Base-by-base conservation (phyloP, 2,329 filamentous ascomycete genomes). In the Fusarium burgessii region DNA sequence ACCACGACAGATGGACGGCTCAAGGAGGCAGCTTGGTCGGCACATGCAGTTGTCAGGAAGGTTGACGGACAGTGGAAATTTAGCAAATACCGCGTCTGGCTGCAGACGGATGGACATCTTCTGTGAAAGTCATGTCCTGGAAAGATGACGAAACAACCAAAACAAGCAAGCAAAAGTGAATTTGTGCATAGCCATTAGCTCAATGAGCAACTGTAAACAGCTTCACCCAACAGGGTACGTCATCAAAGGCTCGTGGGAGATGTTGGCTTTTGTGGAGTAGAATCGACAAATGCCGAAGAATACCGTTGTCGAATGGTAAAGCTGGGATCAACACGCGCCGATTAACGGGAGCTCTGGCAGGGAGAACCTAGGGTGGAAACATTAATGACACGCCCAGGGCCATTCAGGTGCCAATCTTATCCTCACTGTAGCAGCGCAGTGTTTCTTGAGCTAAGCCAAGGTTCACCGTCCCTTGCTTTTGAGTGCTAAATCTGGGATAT, bases 11-110 rank as follows among this genome's bases (percentile, higher is more conserved):
- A 79, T 32, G 80, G 76, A 32, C 55, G 72, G 33, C 68, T 66
- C 41, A 62, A 72, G 17, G 65, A 73, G 25, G 70, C 77, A 52
- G 70, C 76, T 12, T 81, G 80, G 78, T 74, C 78, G 41, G 79
- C 70, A 36, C 78, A 81, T 52, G 78, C 70, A 13, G 74, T 77
- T 43, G 55, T 81, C 58, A 74, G 58, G 23, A 76, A 72, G 58
- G 76, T 74, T 15, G 72, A 66, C 25, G 73, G 76, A 49, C 75
- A 77, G 59, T 81, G 79, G 79, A 80, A 77, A 72, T 75, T 81
- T 69, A 66, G 73, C 32, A 58, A 68, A 23, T 81, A 81, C 59
- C 76, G 74, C 20, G 78, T 80, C 40, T 81, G 76, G 77, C 58
- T 80, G 46, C 77, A 80, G 70, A 74, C 66, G 40, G 63, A 75